phyloP scores from a whole-genome alignment of 1,284 basidiomycete species.

The Boletellus deceptivus region DNA sequence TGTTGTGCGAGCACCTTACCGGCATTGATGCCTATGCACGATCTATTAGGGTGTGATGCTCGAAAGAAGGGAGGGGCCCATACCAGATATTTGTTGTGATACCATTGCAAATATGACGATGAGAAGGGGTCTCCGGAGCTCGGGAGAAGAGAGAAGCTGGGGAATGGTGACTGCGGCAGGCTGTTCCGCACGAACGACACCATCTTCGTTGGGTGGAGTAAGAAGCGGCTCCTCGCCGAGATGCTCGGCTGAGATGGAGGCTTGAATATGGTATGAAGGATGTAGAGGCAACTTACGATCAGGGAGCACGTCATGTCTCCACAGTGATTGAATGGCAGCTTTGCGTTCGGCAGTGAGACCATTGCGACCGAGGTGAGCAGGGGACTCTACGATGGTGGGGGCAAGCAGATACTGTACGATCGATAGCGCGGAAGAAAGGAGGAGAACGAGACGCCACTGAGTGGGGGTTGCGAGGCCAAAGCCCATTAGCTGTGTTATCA shows the following conservation, averaged over 20 bases:
- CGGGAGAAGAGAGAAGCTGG: constrained; percentile 52
- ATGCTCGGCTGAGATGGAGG: constrained; percentile 20
- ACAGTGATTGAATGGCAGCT: constrained; percentile 47
- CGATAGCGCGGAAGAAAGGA: constrained; percentile 62
- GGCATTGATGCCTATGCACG: constrained; percentile 51
- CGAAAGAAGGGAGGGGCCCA: constrained; percentile 6
- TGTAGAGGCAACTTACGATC: constrained; percentile 23
- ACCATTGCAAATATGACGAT: constrained; percentile 74
- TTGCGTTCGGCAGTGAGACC: constrained; percentile 52
- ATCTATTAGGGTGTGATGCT: constrained; percentile 4
- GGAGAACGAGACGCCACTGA: constrained; percentile 74
- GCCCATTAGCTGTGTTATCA: constrained; percentile 71
- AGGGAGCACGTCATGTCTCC: constrained; percentile 38
- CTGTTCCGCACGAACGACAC: constrained; percentile 12
- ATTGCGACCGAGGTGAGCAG: constrained; percentile 57
- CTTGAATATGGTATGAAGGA: neutral
- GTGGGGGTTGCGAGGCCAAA: constrained; percentile 60
- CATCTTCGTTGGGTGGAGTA: constrained; percentile 35
- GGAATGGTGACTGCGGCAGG: constrained; percentile 48
- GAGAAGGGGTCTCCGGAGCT: constrained; percentile 66
- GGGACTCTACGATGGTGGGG: constrained; percentile 61
- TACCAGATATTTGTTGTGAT: constrained; percentile 78
- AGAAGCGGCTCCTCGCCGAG: constrained; percentile 47
- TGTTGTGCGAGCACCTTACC: constrained; percentile 28
- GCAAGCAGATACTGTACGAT: constrained; percentile 58